phyloP scores from a whole-genome alignment of 2,329 filamentous ascomycete species.

The Penicillium sp. region DNA sequence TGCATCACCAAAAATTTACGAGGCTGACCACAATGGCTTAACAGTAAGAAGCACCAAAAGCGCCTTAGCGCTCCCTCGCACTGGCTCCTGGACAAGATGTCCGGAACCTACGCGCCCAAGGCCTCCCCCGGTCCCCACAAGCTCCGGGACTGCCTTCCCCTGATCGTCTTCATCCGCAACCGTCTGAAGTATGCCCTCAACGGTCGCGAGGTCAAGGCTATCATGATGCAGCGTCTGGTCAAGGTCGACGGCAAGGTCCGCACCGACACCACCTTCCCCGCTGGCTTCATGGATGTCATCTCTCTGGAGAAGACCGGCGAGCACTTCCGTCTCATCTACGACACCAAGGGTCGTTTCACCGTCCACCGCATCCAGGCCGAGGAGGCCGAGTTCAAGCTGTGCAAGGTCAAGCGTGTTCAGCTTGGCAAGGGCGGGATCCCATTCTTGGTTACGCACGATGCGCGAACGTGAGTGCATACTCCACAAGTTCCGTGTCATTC shows the following conservation, averaged over 20 bases:
- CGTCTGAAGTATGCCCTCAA: constrained; percentile 99
- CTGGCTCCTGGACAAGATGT: constrained; percentile 99
- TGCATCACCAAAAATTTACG: constrained; percentile 2
- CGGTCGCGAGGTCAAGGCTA: constrained; percentile 92
- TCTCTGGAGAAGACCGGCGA: constrained; percentile 99
- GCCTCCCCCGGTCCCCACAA: constrained; percentile 90
- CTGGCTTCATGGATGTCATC: constrained; percentile 99
- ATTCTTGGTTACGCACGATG: constrained; percentile 99
- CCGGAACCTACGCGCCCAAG: constrained; percentile 71
- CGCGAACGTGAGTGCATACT: constrained; percentile 90
- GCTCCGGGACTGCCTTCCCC: constrained; percentile 95
- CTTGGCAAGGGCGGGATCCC: constrained; percentile 99
- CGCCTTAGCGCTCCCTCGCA: constrained; percentile 97
- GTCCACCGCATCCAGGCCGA: constrained; percentile 98
- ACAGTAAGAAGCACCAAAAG: constrained; percentile 99
- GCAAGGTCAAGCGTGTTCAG: constrained; percentile 99
- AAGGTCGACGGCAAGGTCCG: constrained; percentile 99
- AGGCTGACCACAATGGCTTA: constrained; percentile 29
- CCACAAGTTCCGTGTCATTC: constrained; percentile 80
- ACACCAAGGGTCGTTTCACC: constrained; percentile 99
- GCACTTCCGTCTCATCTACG: constrained; percentile 99
- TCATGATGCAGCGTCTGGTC: constrained; percentile 99
- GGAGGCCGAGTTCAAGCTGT: constrained; percentile 99
- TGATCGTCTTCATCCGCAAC: constrained; percentile 95
- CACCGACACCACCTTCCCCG: constrained; percentile 94